These are phyloP conservation scores for Neurospora hispaniola DNA, from an alignment of 495 filamentous ascomycete species.

Conservation along the genomic window DNA sequence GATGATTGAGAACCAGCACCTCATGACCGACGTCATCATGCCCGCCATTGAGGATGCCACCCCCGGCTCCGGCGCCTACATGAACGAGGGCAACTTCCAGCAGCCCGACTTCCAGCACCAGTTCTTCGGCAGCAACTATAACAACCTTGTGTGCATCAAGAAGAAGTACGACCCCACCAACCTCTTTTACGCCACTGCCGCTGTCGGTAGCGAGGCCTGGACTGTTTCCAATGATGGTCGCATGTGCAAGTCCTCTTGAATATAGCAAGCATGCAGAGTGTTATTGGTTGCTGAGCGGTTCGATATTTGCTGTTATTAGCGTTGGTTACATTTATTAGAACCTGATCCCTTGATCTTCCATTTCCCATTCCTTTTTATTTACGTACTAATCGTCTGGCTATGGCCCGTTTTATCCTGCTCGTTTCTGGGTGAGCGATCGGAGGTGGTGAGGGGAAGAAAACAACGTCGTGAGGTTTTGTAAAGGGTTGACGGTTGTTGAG, in stretches of 20 bases:
- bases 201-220: constrained; percentile 35
- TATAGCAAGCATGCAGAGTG: background rate
- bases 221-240: constrained; percentile 10
- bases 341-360: background rate
- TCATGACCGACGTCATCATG: constrained; percentile 24
- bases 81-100: constrained; percentile 38
- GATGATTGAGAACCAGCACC: constrained; percentile 16
- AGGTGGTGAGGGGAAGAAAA: background rate
- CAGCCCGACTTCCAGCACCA: constrained; percentile 40
- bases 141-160: constrained; percentile 35
- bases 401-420: background rate
- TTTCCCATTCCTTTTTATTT: background rate
- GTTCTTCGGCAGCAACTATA: constrained; percentile 44
- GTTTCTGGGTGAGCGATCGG: background rate
- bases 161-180: constrained; percentile 38
- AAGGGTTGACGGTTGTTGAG: background rate
- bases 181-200: constrained; percentile 40
- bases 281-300: background rate
- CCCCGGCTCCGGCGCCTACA: constrained; percentile 30
- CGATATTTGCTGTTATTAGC: background rate
- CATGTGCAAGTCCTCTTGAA: constrained; percentile 17
- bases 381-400: background rate
- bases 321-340: background rate
- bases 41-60: constrained; percentile 25
- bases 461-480: background rate